These are phyloP conservation scores for Didymella exigua DNA, from an alignment of 2,329 filamentous ascomycete genomes.

Conservation along the genomic window DNA sequence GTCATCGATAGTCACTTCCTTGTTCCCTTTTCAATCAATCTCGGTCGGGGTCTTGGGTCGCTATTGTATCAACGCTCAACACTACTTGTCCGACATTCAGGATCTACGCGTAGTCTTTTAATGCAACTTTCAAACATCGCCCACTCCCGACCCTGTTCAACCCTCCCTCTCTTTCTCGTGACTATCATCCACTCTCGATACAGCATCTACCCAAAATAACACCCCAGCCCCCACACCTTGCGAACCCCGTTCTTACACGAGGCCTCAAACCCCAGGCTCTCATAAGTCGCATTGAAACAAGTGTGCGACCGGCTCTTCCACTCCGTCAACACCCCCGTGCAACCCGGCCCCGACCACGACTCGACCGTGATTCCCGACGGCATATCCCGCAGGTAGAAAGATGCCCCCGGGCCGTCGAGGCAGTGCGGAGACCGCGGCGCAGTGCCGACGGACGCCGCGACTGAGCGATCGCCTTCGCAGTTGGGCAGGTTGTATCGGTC, in stretches of 20 bases:
- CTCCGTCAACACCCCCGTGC: background rate
- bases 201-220: no score
- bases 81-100: background rate
- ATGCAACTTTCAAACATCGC: background rate
- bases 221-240: background rate
- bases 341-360: background rate
- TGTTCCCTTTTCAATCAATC: background rate
- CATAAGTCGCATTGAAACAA: background rate
- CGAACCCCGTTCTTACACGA: background rate
- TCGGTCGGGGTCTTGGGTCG: background rate
- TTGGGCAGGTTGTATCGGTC: background rate
- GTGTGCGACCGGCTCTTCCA: background rate
- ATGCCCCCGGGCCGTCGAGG: background rate
- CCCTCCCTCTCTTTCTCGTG: no score
- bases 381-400: slow-evolving; percentile 2
- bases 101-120: slow-evolving; percentile 1
- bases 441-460: background rate
- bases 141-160: no score
- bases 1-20: slow-evolving; percentile 1
- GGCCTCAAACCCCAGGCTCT: background rate
- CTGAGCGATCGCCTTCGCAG: background rate
- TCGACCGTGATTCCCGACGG: background rate
- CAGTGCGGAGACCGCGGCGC: background rate
- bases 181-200: no score
- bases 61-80: background rate